Evolutionary conservation across 2,329 filamentous ascomycete genomes (phyloP).

Genomic region (Pseudogymnoascus pannorum): DNA sequence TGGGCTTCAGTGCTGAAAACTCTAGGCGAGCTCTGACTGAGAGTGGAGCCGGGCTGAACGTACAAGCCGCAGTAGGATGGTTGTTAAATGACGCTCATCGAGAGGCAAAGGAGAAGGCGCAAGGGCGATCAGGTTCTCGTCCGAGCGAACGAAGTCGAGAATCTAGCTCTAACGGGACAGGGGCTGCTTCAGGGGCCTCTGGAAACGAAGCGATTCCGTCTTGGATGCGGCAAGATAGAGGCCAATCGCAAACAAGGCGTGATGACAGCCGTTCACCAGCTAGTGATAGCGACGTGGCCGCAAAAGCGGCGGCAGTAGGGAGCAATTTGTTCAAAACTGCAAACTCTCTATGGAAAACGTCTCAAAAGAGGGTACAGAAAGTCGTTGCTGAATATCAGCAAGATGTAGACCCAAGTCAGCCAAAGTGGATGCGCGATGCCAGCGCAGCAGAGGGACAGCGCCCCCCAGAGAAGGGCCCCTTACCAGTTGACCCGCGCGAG

Average conservation of each 20-base stretch:
- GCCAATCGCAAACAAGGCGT: constrained; percentile 39
- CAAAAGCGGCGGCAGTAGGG: constrained; percentile 75
- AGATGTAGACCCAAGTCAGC: constrained; percentile 68
- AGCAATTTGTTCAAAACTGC: constrained; percentile 86
- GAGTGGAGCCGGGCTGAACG: constrained; percentile 70
- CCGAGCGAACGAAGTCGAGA: constrained; percentile 24
- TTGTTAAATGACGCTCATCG: constrained; percentile 85
- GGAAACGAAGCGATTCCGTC: constrained; percentile 42
- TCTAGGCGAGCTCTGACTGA: constrained; percentile 72
- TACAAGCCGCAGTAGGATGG: constrained; percentile 83
- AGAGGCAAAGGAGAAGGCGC: constrained; percentile 67
- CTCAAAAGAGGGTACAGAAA: constrained; percentile 87
- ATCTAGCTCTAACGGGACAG: constrained; percentile 24
- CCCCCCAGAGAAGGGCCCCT: constrained; percentile 33
- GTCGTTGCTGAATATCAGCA: constrained; percentile 80
- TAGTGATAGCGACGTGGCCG: constrained; percentile 66
- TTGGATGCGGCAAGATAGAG: constrained; percentile 55
- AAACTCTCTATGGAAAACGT: constrained; percentile 89
- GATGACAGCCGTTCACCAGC: constrained; percentile 50
- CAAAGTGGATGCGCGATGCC: constrained; percentile 89
- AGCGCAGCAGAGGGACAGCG: constrained; percentile 22
- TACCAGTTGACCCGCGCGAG: constrained; percentile 26
- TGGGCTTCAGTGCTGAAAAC: constrained; percentile 84
- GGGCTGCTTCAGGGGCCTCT: constrained; percentile 21
- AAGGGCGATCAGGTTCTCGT: constrained; percentile 37